phyloP scores from a whole-genome alignment of 2,329 filamentous ascomycete genomes.

The Fusarium sulawesiense region DNA sequence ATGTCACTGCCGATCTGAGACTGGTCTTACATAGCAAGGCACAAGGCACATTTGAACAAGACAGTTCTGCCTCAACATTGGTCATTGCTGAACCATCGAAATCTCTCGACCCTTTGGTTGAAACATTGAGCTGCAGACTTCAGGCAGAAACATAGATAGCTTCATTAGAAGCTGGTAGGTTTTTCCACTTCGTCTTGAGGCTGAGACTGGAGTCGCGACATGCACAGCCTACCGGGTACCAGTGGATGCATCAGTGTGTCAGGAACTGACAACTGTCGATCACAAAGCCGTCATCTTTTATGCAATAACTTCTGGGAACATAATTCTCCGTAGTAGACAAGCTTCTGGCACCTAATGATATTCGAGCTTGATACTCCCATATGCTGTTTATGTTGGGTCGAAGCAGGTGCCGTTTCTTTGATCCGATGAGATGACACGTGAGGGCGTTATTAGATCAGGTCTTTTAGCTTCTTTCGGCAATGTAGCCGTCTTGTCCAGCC shows the following conservation, averaged over 20 bases:
- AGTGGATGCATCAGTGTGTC: conserved; percentile 25
- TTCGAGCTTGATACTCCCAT: background rate
- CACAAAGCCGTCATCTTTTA: conserved; percentile 6
- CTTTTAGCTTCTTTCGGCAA: background rate
- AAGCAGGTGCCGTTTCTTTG: background rate
- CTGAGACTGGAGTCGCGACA: conserved; percentile 39
- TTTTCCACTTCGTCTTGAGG: conserved; percentile 46
- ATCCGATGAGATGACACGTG: background rate
- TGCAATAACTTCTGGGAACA: background rate
- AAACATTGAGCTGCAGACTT: conserved; percentile 10
- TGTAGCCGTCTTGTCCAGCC: conserved; percentile 17
- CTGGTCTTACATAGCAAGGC: conserved; percentile 31
- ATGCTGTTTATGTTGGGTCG: background rate
- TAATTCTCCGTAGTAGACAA: background rate
- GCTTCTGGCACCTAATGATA: background rate
- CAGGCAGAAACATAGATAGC: conserved; percentile 19
- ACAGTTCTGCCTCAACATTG: conserved; percentile 7
- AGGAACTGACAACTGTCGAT: conserved; percentile 25
- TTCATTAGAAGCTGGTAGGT: conserved; percentile 29
- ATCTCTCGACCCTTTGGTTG: conserved; percentile 16
- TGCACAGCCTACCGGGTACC: conserved; percentile 34
- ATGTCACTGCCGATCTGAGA: conserved; percentile 43
- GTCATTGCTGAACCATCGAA: conserved; percentile 6
- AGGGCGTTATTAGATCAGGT: conserved; percentile 1
- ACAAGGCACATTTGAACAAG: conserved; percentile 26